A percentile compares a stretch with the other conserved stretches of the same genome.
These are phyloP conservation scores for Protea cynaroides DNA, from an alignment of 164 flowering plant genomes.

Conservation along the genomic window DNA sequence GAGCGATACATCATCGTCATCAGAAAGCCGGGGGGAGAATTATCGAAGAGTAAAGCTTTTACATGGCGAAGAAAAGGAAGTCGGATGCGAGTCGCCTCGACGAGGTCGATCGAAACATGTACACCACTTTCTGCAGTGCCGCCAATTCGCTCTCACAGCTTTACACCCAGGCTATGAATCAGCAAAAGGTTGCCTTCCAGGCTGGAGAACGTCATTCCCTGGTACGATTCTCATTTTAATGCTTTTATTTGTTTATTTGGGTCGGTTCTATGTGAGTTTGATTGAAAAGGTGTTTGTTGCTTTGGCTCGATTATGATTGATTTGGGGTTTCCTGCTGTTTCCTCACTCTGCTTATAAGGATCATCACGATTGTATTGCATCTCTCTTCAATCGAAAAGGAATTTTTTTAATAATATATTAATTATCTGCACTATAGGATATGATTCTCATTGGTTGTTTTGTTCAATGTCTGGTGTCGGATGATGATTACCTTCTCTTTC, in stretches of 20 bases:
- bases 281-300: not conserved
- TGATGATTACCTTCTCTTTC: not conserved
- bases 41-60: not conserved
- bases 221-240: slow-evolving; percentile 18
- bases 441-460: not conserved
- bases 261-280: too few species aligned
- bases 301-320: not conserved
- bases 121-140: slow-evolving; percentile 70
- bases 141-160: slow-evolving; percentile 88
- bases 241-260: not conserved
- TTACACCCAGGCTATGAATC: slow-evolving; percentile 73
- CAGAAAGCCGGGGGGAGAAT: too few species aligned
- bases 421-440: not conserved
- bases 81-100: slow-evolving; percentile 66
- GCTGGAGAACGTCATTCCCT: slow-evolving; percentile 76
- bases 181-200: slow-evolving; percentile 68
- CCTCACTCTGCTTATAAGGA: not conserved
- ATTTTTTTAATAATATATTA: not conserved
- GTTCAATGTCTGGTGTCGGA: not conserved
- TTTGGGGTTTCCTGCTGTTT: not conserved
- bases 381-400: not conserved
- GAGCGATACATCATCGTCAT: too few species aligned
- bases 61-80: slow-evolving; percentile 87
- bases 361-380: not conserved
- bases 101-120: slow-evolving; percentile 83